phyloP scores from a whole-genome alignment of 176 grass and related monocot genomes.

The Juncus inflexus region DNA sequence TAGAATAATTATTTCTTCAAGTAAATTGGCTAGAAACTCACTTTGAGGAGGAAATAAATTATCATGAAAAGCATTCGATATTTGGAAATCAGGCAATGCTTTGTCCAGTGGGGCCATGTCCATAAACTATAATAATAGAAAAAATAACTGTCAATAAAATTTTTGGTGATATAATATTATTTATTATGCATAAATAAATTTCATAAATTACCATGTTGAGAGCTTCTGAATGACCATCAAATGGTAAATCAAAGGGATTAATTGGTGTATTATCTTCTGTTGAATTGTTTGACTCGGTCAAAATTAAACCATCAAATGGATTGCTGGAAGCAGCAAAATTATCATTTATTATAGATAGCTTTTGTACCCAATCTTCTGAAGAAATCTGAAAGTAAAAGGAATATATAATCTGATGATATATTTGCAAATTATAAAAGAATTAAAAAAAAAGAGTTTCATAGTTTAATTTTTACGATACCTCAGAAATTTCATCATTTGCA shows the following conservation, averaged over 20 bases:
- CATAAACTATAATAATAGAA: conserved; percentile 46
- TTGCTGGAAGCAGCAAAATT: conserved; percentile 31
- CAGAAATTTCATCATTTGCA: conserved; percentile 27
- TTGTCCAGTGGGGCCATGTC: conserved; percentile 43
- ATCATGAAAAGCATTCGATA: conserved; percentile 42
- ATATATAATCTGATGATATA: not conserved
- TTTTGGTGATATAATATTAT: not conserved
- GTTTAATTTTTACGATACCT: conserved; percentile 23
- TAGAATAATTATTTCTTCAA: not conserved
- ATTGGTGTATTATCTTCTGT: not conserved
- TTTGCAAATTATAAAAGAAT: too few relatives aligned
- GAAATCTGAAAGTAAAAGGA: conserved; percentile 33
- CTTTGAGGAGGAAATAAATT: conserved; percentile 43
- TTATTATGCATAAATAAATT: too few relatives aligned
- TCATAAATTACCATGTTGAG: conserved; percentile 39
- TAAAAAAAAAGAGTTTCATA: too few relatives aligned
- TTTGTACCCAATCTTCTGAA: conserved; percentile 27
- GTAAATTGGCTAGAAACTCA: conserved; percentile 26
- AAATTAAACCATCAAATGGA: conserved; percentile 25
- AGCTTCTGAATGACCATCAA: conserved; percentile 38
- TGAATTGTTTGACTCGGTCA: conserved; percentile 34
- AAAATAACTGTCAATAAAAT: conserved; percentile 2
- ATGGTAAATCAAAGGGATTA: conserved; percentile 80
- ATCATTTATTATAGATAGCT: conserved; percentile 20
- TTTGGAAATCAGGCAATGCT: conserved; percentile 37